phyloP scores from a whole-genome alignment of 768 basidiomycete species.

The Agaricus bisporus region DNA sequence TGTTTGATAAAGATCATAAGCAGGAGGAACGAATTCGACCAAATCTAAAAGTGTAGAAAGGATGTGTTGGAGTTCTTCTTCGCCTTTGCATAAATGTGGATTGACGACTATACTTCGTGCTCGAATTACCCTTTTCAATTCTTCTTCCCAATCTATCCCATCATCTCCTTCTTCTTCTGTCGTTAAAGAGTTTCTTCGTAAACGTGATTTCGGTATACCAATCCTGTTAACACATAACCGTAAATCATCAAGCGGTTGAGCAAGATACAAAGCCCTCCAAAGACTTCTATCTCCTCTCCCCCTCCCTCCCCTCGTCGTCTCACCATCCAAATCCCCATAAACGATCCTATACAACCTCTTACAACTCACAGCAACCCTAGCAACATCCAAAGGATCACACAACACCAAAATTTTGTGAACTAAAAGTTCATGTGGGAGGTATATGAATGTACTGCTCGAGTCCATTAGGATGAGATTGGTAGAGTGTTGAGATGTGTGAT shows the following conservation, averaged over 20 bases:
- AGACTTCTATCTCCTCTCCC: constrained; percentile 27
- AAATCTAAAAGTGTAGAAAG: constrained; percentile 49
- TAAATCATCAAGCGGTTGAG: constrained; percentile 60
- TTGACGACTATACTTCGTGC: constrained; percentile 41
- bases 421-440: constrained; percentile 53
- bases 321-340: constrained; percentile 1
- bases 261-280: constrained; percentile 65
- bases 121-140: constrained; percentile 50
- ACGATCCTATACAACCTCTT: constrained; percentile 14
- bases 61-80: constrained; percentile 35
- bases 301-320: constrained; percentile 13
- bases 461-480: too few species aligned
- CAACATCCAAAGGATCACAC: constrained; percentile 59
- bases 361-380: constrained; percentile 47
- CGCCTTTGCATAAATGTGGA: constrained; percentile 23
- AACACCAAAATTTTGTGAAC: constrained; percentile 49
- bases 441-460: constrained; percentile 17
- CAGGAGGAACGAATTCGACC: constrained; percentile 29
- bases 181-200: too few species aligned
- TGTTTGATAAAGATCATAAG: too few species aligned
- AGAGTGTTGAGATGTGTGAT: too few species aligned
- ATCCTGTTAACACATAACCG: constrained; percentile 33
- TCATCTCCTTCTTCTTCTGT: constrained; percentile 20
- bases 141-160: constrained; percentile 44
- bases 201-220: not conserved